phyloP scores from a whole-genome alignment of 108 stramenopile species.

The Cyclotella sp. region DNA sequence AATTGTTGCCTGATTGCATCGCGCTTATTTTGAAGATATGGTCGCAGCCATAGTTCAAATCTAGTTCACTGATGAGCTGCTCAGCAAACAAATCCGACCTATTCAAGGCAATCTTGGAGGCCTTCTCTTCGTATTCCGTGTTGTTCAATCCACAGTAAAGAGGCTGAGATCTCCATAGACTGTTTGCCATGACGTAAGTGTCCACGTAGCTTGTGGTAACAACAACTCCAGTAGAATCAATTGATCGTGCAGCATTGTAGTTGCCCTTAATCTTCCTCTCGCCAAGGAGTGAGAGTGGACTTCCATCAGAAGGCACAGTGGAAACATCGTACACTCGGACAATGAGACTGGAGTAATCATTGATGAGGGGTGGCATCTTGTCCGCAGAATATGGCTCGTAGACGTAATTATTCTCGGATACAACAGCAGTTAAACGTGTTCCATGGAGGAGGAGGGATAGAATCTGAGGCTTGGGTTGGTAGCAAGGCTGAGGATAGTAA shows the following conservation, averaged over 20 bases:
- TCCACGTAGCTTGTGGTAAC: constrained; percentile 43
- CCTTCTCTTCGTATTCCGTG: constrained; percentile 44
- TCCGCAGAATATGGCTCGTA: background rate
- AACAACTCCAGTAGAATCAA: constrained; percentile 29
- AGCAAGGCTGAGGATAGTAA: constrained; percentile 28
- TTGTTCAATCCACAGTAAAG: constrained; percentile 51
- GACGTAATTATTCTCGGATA: constrained; percentile 40
- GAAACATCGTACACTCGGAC: constrained; percentile 49
- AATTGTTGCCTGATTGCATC: constrained; percentile 44
- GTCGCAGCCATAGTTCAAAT: constrained; percentile 37
- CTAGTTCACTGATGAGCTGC: constrained; percentile 45
- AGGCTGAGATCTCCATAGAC: constrained; percentile 37
- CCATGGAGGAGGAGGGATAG: constrained; percentile 44
- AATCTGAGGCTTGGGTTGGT: constrained; percentile 55
- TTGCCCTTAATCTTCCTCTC: constrained; percentile 45
- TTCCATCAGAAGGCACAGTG: constrained; percentile 47
- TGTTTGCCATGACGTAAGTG: constrained; percentile 29
- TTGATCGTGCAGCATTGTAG: constrained; percentile 42
- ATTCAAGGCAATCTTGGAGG: constrained; percentile 43
- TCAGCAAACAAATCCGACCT: constrained; percentile 39
- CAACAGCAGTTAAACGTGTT: constrained; percentile 48
- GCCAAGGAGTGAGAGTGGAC: constrained; percentile 41
- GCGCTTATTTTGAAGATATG: constrained; percentile 49
- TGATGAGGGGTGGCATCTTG: constrained; percentile 11
- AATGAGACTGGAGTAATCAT: constrained; percentile 28